Evolutionary conservation across 441 rosid genomes (phyloP), one percentile per base, ranked within the genome.

Genomic region (Gossypium lobatum): DNA sequence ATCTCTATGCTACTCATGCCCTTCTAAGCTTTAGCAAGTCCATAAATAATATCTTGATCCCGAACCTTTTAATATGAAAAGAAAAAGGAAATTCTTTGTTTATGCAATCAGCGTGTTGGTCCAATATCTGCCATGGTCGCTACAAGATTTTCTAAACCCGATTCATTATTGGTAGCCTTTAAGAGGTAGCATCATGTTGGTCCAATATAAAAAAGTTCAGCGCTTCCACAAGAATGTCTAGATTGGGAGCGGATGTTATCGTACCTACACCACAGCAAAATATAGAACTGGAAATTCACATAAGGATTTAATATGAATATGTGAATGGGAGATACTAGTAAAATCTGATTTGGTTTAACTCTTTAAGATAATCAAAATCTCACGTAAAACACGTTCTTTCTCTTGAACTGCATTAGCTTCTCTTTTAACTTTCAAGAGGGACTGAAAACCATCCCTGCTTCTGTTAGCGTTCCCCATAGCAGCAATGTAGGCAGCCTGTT

Each of bases 401-500:
- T 91, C 97, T 73, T 93, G 93, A 86, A 97, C 89, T 59, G 89
- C 84, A 79, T 95, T 93, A 39, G 93, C 90, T 80, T 95, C 99
- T 74, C 96, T 88, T 61, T 93, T 93, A 70, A 95, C 83, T 76
- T 77, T 87, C 76, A 90, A 81, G 28, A 91, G 94, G 46, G 95
- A 93, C 76, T 91, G 96, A 71, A 75, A 90, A 57, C 86, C 96
- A 5, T 20, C 92, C 48, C 48, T 42, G 48, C 14, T 42, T 42
- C 48, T 80, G 75, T 70, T 91, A 46, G 83, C 90, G 73, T 79
- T 83, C 84, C 84, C 89, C 97, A 93, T 89, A 71, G 93, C 91
- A 64, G 93, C 93, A 75, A 89, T 84, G 73, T 91, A 95, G 75
- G 89, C 92, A 67, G 95, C 98, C 95, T 93, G 55, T 65, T 21